phyloP scores from a whole-genome alignment of 768 basidiomycete genomes.

The Sporobolomyces roseus region DNA sequence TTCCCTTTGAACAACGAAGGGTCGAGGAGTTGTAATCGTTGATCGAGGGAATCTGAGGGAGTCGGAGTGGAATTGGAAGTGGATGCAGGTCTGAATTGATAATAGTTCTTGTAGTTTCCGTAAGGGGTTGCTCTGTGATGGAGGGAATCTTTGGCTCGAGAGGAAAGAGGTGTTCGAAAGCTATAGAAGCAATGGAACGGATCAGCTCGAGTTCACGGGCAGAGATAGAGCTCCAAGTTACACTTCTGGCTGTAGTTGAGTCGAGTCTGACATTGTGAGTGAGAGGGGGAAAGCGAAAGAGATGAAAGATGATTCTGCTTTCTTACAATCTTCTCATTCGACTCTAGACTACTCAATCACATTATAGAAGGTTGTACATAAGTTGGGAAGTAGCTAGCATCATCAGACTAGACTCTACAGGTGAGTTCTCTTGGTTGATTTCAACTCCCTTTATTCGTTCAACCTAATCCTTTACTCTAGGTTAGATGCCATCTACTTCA shows the following conservation, averaged over 20 bases:
- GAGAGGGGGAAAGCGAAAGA: not conserved
- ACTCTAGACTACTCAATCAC: too few relatives aligned
- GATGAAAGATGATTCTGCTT: not conserved
- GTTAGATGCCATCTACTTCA: not conserved
- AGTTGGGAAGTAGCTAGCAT: too few relatives aligned
- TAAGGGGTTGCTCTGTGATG: conserved; percentile 13
- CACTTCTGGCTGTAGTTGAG: too few relatives aligned
- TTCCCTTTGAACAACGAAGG: conserved; percentile 58
- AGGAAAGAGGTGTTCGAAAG: not conserved
- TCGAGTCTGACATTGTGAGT: not conserved
- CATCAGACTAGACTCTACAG: not conserved
- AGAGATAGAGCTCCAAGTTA: too few relatives aligned
- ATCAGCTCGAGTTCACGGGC: too few relatives aligned
- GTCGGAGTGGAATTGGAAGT: not conserved
- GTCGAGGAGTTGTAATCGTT: conserved; percentile 61
- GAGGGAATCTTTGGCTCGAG: conserved; percentile 1
- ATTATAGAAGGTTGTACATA: too few relatives aligned
- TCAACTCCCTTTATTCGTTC: not conserved
- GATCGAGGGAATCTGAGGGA: conserved; percentile 51
- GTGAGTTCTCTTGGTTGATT: not conserved
- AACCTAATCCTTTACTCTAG: not conserved
- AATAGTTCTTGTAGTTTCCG: conserved; percentile 38
- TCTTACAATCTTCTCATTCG: not conserved
- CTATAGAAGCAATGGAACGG: not conserved
- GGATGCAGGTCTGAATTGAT: conserved; percentile 41